Evolutionary conservation across 352 stramenopile species (phyloP).

Genomic region (Plasmopara halstedii): DNA sequence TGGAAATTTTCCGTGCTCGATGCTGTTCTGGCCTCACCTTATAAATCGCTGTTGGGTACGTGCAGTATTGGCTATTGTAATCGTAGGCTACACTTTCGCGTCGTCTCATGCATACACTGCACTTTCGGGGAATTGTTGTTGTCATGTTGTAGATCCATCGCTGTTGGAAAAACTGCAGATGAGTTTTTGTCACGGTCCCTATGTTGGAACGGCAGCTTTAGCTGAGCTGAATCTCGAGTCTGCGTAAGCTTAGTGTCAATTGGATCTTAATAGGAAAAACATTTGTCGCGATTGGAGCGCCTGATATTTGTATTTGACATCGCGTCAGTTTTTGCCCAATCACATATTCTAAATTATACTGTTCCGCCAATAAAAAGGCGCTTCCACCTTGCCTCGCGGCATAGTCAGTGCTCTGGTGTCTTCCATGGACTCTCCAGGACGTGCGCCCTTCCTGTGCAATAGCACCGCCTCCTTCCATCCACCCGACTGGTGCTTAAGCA

Average conservation of each 20-base stretch:
- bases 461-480: slow-evolving; percentile 73
- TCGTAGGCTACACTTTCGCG: slow-evolving; percentile 1
- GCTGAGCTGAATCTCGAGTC: slow-evolving; percentile 63
- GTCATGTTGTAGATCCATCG: slow-evolving; percentile 33
- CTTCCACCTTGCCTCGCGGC: slow-evolving; percentile 5
- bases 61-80: not conserved
- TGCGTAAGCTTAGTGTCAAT: slow-evolving; percentile 14
- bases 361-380: too few species aligned
- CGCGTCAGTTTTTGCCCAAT: slow-evolving; percentile 11
- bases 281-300: too few species aligned
- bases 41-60: slow-evolving; percentile 48
- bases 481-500: slow-evolving; percentile 48
- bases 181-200: slow-evolving; percentile 56
- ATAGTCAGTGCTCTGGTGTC: slow-evolving; percentile 16
- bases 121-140: slow-evolving; percentile 18
- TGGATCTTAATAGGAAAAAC: not conserved
- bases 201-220: slow-evolving; percentile 33
- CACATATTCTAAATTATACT: too few species aligned
- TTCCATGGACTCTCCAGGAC: slow-evolving; percentile 39
- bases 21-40: slow-evolving; percentile 60
- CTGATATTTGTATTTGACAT: too few species aligned
- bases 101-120: slow-evolving; percentile 8
- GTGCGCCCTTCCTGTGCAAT: slow-evolving; percentile 69
- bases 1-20: slow-evolving; percentile 87
- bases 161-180: slow-evolving; percentile 46